phyloP scores from a whole-genome alignment of 148 eudicot species.

The Heliosperma pusillum region DNA sequence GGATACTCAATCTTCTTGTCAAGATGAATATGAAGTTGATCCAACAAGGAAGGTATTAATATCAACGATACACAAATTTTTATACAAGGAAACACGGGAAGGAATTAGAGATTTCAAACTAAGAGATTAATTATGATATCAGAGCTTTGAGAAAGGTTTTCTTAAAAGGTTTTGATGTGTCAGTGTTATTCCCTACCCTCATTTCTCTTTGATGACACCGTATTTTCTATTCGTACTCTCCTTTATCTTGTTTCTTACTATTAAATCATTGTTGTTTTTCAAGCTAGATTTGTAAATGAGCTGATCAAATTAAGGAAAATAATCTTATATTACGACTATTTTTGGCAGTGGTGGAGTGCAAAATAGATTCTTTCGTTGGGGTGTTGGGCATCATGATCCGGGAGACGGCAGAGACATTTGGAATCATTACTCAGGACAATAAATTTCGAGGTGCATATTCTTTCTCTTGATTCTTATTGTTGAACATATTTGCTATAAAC shows the following conservation, averaged over 20 bases:
- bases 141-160: too few species aligned
- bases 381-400: slow-evolving; percentile 72
- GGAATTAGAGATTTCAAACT: too few species aligned
- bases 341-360: slow-evolving; percentile 60
- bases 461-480: background rate
- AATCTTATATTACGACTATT: background rate
- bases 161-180: background rate
- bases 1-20: too few species aligned
- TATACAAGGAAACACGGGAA: background rate
- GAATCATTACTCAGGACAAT: slow-evolving; percentile 61
- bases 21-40: too few species aligned
- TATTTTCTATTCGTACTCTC: too few species aligned
- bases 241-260: background rate
- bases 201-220: background rate
- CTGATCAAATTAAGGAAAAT: background rate
- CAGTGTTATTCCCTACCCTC: background rate
- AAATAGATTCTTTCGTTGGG: slow-evolving; percentile 41
- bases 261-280: background rate
- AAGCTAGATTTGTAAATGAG: background rate
- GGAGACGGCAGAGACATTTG: slow-evolving; percentile 82
- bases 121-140: too few species aligned
- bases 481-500: background rate
- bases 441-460: slow-evolving; percentile 48
- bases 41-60: too few species aligned
- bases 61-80: too few species aligned